Evolutionary conservation across 2,329 filamentous ascomycete species (phyloP).

Genomic region (Ceratocystis eucalypticola): DNA sequence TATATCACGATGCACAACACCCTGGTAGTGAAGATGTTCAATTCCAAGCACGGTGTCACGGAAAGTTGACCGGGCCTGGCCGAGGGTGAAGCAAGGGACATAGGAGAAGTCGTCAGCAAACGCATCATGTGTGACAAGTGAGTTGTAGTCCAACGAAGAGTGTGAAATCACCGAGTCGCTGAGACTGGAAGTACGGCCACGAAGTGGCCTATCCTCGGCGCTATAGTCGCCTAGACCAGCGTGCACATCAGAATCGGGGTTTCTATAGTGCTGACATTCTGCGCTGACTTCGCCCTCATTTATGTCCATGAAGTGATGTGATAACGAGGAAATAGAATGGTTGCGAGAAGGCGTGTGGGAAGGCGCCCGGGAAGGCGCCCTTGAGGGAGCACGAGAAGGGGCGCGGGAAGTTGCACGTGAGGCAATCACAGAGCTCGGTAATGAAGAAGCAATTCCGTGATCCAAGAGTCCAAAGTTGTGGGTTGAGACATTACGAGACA

Average conservation of each 20-base stretch:
- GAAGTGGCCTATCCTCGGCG: constrained; percentile 42
- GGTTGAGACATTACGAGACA: constrained; percentile 31
- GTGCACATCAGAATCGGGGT: not conserved
- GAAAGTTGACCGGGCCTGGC: constrained; percentile 71
- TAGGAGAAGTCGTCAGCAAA: constrained; percentile 83
- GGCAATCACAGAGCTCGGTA: constrained; percentile 28
- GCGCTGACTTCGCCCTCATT: not conserved
- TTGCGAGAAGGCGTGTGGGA: constrained; percentile 28
- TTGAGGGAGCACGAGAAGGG: constrained; percentile 36
- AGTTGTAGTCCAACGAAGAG: constrained; percentile 48
- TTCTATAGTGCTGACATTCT: not conserved
- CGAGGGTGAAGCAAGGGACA: constrained; percentile 81
- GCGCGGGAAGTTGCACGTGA: constrained; percentile 34
- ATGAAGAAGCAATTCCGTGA: constrained; percentile 24
- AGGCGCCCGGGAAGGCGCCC: constrained; percentile 34
- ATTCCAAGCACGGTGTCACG: constrained; percentile 84
- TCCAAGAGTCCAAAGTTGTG: constrained; percentile 30
- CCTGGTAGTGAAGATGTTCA: constrained; percentile 83
- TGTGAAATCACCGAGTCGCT: constrained; percentile 62
- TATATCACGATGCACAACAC: constrained; percentile 72
- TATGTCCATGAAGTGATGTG: constrained; percentile 9
- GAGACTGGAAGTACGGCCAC: constrained; percentile 64
- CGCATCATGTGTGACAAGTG: constrained; percentile 42
- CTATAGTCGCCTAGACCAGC: not conserved
- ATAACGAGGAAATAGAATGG: constrained; percentile 33